Base-by-base conservation (phyloP, 108 stramenopile genomes). In the Poteriospumella lacustris region DNA sequence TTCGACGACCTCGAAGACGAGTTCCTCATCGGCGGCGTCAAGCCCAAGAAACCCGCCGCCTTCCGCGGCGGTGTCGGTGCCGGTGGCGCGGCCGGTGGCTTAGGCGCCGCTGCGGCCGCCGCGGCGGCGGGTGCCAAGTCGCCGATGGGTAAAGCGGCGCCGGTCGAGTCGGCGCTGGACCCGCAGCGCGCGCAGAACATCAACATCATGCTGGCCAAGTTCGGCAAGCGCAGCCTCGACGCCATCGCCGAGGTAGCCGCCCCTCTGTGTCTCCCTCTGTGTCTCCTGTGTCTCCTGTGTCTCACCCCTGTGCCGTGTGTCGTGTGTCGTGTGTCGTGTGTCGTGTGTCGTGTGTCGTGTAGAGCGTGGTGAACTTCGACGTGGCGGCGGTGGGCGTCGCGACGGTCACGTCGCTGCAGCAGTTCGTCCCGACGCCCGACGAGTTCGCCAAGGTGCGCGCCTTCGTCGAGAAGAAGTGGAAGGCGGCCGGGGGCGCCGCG, bases 181-280 rank as follows among this genome's bases (percentile, higher is more conserved):
- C n/a, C 44, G 9, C 70, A 73, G 36, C 43, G 47, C 9, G 43
- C 40, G 33, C 36, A 73, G 12, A 73, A 73, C 42, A 73, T 73
- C 33, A 73, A 38, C 42, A 73, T 73, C 41, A 73, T 73, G 70
- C 42, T 73, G 33, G 36, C 70, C 15, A 73, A 73, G 33, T 73
- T 73, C 42, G 70, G 70, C 41, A 73, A 56, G 36, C 12, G 70
- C 5, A 73, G 31, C 43, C 26, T 73, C 38, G n/a, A 56, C 5
- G 33, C 9, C 33, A 73, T 73, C 31, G 70, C 47, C 36, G 44
- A 73, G 38, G 41, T 73, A 42, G 31, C 9, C 15, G 36, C 38
- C 5, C 9, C 9, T 5, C 36, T 31, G 28, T 9, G 28, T 64
- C 28, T 31, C 9, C 3, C 15, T 64, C 5, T 64, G 5, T 34